These are phyloP conservation scores for Claviceps pazoutovae DNA, from an alignment of 2,329 filamentous ascomycete species.

Conservation along the genomic window DNA sequence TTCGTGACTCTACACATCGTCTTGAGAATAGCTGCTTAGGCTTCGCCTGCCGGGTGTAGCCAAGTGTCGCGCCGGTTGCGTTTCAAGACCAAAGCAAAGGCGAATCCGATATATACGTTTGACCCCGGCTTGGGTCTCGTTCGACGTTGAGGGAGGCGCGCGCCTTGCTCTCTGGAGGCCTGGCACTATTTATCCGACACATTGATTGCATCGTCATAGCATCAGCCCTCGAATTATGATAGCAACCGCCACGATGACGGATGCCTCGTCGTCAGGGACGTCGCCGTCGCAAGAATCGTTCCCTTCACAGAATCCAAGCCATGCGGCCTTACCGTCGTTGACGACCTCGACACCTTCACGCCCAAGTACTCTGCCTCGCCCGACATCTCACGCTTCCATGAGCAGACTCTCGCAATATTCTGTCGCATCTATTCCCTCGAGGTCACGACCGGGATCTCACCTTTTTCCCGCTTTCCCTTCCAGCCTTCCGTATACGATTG, in stretches of 20 bases:
- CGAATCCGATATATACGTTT: not conserved
- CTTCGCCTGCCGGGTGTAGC: constrained; percentile 6
- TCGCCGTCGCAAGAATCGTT: constrained; percentile 36
- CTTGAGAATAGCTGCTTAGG: constrained; percentile 1
- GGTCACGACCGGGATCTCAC: constrained; percentile 69
- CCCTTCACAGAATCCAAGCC: constrained; percentile 34
- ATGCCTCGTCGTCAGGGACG: constrained; percentile 38
- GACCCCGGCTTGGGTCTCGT: not conserved
- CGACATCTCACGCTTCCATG: constrained; percentile 64
- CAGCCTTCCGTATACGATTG: constrained; percentile 73
- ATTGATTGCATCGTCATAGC: not conserved
- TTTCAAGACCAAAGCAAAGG: not conserved
- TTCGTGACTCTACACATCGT: not conserved
- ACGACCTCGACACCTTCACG: constrained; percentile 44
- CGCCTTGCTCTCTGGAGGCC: not conserved
- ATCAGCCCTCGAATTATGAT: constrained; percentile 15
- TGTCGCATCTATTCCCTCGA: constrained; percentile 49
- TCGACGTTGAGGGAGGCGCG: not conserved
- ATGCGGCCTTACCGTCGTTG: constrained; percentile 40
- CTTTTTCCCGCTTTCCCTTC: constrained; percentile 75
- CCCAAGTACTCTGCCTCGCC: constrained; percentile 46
- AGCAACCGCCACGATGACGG: constrained; percentile 40
- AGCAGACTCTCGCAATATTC: constrained; percentile 78
- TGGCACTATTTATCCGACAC: not conserved
- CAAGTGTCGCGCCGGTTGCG: constrained; percentile 1